Evolutionary conservation across 73 alveolate species (phyloP).

Genomic region (Paramecium sexaurelia): DNA sequence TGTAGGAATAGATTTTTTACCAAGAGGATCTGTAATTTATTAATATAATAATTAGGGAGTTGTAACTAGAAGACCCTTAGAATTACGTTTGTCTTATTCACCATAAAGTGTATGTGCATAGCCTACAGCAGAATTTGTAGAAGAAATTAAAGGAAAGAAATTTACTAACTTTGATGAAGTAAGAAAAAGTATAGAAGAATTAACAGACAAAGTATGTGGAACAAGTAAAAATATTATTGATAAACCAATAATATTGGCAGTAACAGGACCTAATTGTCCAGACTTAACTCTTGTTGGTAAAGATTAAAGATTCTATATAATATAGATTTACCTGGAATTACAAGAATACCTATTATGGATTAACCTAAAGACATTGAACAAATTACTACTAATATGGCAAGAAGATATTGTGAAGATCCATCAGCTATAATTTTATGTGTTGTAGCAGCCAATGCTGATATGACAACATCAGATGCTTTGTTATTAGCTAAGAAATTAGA

Average conservation of each 20-base stretch:
- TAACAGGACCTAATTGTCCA: slow-evolving; percentile 91
- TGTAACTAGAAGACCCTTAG: slow-evolving; percentile 89
- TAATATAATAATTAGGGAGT: slow-evolving; percentile 69
- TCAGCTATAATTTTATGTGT: slow-evolving; percentile 88
- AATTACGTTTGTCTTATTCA: slow-evolving; percentile 76
- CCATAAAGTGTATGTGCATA: neutral
- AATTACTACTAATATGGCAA: slow-evolving; percentile 93
- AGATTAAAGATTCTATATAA: neutral
- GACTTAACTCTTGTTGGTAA: slow-evolving; percentile 75
- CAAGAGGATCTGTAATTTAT: slow-evolving; percentile 77
- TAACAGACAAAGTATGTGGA: slow-evolving; percentile 82
- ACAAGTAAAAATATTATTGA: slow-evolving; percentile 80
- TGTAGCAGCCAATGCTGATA: slow-evolving; percentile 82
- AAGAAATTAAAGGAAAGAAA: slow-evolving; percentile 75
- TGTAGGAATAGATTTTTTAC: slow-evolving; percentile 85
- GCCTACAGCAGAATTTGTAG: slow-evolving; percentile 71
- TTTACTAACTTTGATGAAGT: slow-evolving; percentile 82
- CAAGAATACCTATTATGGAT: slow-evolving; percentile 93
- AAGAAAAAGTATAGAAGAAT: slow-evolving; percentile 73
- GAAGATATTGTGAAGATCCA: slow-evolving; percentile 82
- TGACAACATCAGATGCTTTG: slow-evolving; percentile 81
- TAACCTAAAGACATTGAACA: slow-evolving; percentile 88
- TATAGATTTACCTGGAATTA: slow-evolving; percentile 97
- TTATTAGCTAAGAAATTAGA: slow-evolving; percentile 77
- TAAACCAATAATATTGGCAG: slow-evolving; percentile 83